These are phyloP conservation scores for Aleurites moluccanus DNA, from an alignment of 441 rosid genomes.

Conservation along the genomic window DNA sequence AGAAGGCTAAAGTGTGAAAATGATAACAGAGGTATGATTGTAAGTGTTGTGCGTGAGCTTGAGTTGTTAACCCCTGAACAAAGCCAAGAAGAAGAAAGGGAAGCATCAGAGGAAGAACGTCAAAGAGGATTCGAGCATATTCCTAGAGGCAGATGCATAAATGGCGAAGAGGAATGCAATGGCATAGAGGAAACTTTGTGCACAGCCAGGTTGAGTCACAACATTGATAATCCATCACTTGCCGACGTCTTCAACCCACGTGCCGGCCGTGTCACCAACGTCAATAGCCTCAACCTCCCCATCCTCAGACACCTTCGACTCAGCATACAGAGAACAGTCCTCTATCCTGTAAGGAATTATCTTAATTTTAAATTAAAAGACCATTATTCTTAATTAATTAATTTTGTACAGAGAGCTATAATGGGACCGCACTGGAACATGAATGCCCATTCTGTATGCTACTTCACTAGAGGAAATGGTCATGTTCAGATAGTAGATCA, in stretches of 20 bases:
- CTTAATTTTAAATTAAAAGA: too few relatives aligned
- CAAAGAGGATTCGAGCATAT: not conserved
- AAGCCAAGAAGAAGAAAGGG: constrained; percentile 36
- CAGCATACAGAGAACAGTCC: constrained; percentile 55
- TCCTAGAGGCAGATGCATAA: not conserved
- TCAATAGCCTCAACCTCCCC: constrained; percentile 62
- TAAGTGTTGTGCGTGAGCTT: constrained; percentile 45
- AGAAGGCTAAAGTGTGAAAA: constrained; percentile 41
- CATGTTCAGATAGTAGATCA: constrained; percentile 55
- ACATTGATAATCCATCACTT: constrained; percentile 55
- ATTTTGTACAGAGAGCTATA: constrained; percentile 43
- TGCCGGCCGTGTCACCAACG: constrained; percentile 53
- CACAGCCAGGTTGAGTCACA: constrained; percentile 50
- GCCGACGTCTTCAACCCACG: constrained; percentile 63
- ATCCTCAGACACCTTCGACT: constrained; percentile 50
- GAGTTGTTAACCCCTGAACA: constrained; percentile 41
- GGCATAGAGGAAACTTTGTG: constrained; percentile 77
- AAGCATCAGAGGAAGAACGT: constrained; percentile 26
- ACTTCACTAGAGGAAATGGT: constrained; percentile 52
- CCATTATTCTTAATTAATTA: not conserved
- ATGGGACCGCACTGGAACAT: constrained; percentile 60
- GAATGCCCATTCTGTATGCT: constrained; percentile 55
- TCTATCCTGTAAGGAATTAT: constrained; percentile 41
- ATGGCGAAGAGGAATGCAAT: constrained; percentile 22
- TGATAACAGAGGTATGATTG: constrained; percentile 51